Evolutionary conservation across 768 basidiomycete species (phyloP), one percentile per base, ranked within the genome.

Genomic region (Pleurotus djamor): DNA sequence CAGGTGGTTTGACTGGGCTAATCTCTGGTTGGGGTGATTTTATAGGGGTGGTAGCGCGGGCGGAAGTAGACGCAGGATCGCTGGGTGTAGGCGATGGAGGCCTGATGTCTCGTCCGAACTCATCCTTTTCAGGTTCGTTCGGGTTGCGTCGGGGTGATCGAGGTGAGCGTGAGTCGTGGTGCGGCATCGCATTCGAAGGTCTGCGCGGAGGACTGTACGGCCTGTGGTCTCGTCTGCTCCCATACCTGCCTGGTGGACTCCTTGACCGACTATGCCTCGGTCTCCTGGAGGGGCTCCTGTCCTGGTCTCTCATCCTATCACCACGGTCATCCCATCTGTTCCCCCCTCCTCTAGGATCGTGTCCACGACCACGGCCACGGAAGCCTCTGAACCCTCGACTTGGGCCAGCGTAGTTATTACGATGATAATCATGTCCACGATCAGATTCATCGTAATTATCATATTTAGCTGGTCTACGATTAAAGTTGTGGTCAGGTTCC

Each of bases 31-130:
- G 61, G 52, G 67, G 63, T 62, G 61, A 68, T 57, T 65, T 63
- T 59, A 60, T 61, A 57, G 64, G 60, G 61, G 61, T 52, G 54
- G 33, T 49, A 55, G 52, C 63, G 52, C 56, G 54, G 38, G 41
- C 41, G 5, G 37, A 21, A 10, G 32, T 32, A 3, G 72, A 65
- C 58, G 71, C 67, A 37, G 73, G 69, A 50, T 61, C 57, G 41
- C 66, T 66, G 21, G 65, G 65, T 17, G 68, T 68, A 48, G 81
- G 76, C 41, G 89, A 85, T 44, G 75, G 72, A 37, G 82, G 74
- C 65, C 91, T 81, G 67, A 92, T 80, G 69, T 93, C 91, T 66
- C 92, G 86, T 64, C 92, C 91, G 72, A 94, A 94, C 72, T 94
- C 91, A 81, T 94, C 91, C 72, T 86, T 91, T 59, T 76, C 85